These are phyloP conservation scores for Prosopis cineraria DNA, from an alignment of 306 rosid genomes.

Conservation along the genomic window DNA sequence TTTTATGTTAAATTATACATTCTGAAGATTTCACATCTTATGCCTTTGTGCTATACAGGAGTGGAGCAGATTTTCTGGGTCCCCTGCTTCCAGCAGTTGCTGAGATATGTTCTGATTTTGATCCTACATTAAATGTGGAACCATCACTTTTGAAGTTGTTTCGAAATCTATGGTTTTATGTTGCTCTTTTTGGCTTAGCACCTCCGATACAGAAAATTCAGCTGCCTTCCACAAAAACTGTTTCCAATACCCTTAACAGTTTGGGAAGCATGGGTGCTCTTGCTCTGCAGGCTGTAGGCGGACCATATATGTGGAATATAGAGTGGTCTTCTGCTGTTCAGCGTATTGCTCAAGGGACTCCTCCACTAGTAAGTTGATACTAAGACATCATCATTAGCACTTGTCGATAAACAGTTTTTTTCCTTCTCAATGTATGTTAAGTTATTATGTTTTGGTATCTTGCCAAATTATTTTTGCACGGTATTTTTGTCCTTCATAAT, in stretches of 20 bases:
- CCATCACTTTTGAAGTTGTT: conserved; percentile 94
- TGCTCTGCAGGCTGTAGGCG: conserved; percentile 92
- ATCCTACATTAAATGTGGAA: conserved; percentile 82
- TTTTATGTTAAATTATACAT: conserved; percentile 30
- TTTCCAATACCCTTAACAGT: conserved; percentile 79
- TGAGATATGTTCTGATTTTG: conserved; percentile 92
- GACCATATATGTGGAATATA: conserved; percentile 95
- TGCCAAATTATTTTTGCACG: conserved; percentile 12
- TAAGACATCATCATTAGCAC: conserved; percentile 3
- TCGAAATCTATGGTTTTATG: conserved; percentile 96
- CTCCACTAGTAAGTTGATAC: conserved; percentile 88
- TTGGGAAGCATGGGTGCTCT: conserved; percentile 78
- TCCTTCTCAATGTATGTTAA: conserved; percentile 9
- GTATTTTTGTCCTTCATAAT: conserved; percentile 18
- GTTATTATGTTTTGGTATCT: conserved; percentile 15
- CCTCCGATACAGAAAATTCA: conserved; percentile 83
- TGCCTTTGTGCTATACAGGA: conserved; percentile 64
- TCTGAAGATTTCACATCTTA: conserved; percentile 45
- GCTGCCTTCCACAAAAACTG: conserved; percentile 57
- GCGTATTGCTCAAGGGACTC: conserved; percentile 93
- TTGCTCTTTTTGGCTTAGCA: conserved; percentile 97
- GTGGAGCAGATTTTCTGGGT: conserved; percentile 98
- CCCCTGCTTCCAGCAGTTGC: conserved; percentile 99
- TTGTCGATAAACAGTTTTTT: conserved; percentile 11
- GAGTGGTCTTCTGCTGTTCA: conserved; percentile 92